Evolutionary conservation across 2,329 filamentous ascomycete genomes (phyloP), one percentile per base, ranked within the genome.

Genomic region (Dryadomyces sulphureus): DNA sequence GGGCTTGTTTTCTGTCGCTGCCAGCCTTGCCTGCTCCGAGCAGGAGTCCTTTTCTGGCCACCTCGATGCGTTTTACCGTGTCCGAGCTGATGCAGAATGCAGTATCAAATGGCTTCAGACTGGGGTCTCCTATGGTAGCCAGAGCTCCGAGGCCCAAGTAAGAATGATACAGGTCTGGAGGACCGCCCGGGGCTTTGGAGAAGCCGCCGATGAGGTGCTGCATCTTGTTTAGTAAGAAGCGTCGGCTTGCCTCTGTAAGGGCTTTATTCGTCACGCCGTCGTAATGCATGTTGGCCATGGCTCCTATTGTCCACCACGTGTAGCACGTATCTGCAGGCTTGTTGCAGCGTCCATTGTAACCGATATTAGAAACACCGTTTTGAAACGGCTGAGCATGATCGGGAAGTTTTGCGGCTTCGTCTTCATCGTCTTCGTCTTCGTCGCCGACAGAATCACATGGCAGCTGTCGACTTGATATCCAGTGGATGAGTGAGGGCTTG

Each of bases 251-350:
- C 11, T 60, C 57, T 5, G 64, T 61, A 48, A 81, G 69, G 24
- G 87, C 62, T 1, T 70, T 60, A 12, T 69, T 62, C 47, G 72
- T 63, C 25, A 72, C 69, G 11, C 84, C 65, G 54, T 84, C 75
- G 68, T 81, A 50, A 3, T 36, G n/a, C 2, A 54, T n/a, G 35
- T 72, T 67, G 45, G 58, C 55, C 1, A 77, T 58, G 1, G 87
- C 77, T 2, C 77, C 87, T 4, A 73, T 72, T 0, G 85, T 86
- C 92, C 92, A 98, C 70, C 90, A 98, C 20, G 79, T 82, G 62
- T 98, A 98, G 64, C 92, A 98, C 0, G 92, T 96, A 63, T 98
- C 92, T 9, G 85, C 84, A 41, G 81, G 73, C 62, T 98, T 98
- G 66, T 94, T 95, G 59, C 77, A 79, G 43, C 92, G 79, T 22